Evolutionary conservation across 768 basidiomycete species (phyloP), one percentile per base, ranked within the genome.

Genomic region (Tephrocybe sp.): DNA sequence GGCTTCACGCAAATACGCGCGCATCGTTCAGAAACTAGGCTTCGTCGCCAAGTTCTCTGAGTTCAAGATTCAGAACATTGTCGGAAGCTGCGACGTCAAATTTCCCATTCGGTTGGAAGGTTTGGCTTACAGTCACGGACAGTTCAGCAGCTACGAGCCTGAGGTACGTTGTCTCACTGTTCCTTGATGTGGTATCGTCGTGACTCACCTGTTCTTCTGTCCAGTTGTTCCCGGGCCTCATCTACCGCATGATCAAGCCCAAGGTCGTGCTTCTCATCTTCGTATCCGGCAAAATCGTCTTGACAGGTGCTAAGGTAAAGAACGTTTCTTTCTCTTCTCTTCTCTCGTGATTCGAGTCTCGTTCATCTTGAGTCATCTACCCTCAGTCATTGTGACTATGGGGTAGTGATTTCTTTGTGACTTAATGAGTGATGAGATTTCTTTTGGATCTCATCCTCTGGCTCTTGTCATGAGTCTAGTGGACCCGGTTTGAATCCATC

Each of bases 51-150:
- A 98, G 74, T 98, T 98, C 70, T 93, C 92, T 34, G 96, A 99
- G 70, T 98, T 98, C 78, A 99, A 98, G 75, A 98, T 98, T 45
- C 96, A 98, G 78, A 99, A 98, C 71, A 98, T 98, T 42, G 97
- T 98, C 28, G 96, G 95, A 40, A 89, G 86, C 65, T 98, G 96
- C 71, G 96, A 99, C 66, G 96, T 98, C 65, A 96, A 95, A 75
- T 98, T 99, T 76, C 96, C 97, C 55, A 98, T 98, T 65, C 85
- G 97, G 56, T 75, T 98, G 64, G 97, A 98, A 74, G 97, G 97
- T 46, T 79, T 99, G 56, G 95, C 96, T 2, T 99, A 96, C 75
- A 88, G 86, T 61, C 97, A 98, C 82, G 95, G 95, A 64, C 90
- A 94, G 74, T 97, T 98, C 78, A 93, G 91, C 71, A 91, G 89